Percentiles rank a stretch among this genome's conserved stretches.
These are phyloP conservation scores for Hericium rajendrae DNA, from an alignment of 768 basidiomycete genomes.

Conservation along the genomic window DNA sequence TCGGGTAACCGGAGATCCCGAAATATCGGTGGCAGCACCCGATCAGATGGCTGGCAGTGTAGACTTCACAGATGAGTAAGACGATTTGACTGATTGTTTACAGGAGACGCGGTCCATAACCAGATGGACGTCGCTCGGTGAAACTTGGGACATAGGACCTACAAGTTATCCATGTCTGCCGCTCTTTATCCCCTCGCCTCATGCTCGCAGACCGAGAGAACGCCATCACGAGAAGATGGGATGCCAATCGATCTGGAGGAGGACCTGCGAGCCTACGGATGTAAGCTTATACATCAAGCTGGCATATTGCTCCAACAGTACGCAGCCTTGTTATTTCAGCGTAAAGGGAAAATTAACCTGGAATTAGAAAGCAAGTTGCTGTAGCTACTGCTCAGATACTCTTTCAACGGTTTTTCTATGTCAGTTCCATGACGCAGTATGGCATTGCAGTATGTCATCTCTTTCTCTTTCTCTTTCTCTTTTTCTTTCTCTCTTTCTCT, in stretches of 20 bases:
- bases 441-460: constrained; percentile 68
- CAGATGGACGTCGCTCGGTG: too few relatives aligned
- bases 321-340: constrained; percentile 18
- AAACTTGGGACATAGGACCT: too few relatives aligned
- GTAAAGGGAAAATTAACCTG: constrained; percentile 2
- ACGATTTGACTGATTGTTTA: too few relatives aligned
- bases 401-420: constrained; percentile 95
- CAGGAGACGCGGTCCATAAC: too few relatives aligned
- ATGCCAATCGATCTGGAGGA: constrained; percentile 75
- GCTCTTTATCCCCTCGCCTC: constrained; percentile 75
- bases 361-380: constrained; percentile 85
- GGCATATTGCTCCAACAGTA: constrained; percentile 88
- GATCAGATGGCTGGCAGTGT: too few relatives aligned
- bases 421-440: constrained; percentile 90
- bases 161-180: constrained; percentile 9
- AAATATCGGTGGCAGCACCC: too few relatives aligned
- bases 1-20: too few relatives aligned
- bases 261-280: constrained; percentile 84
- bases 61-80: too few relatives aligned
- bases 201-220: constrained; percentile 62
- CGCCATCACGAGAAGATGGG: constrained; percentile 77
- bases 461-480: background rate
- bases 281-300: constrained; percentile 91
- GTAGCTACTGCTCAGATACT: constrained; percentile 94
- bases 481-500: too few relatives aligned